Percentiles rank a stretch among this genome's conserved stretches.
Conservation (phyloP, 495 filamentous ascomycete species). For the Podospora fimiseda region DNA sequence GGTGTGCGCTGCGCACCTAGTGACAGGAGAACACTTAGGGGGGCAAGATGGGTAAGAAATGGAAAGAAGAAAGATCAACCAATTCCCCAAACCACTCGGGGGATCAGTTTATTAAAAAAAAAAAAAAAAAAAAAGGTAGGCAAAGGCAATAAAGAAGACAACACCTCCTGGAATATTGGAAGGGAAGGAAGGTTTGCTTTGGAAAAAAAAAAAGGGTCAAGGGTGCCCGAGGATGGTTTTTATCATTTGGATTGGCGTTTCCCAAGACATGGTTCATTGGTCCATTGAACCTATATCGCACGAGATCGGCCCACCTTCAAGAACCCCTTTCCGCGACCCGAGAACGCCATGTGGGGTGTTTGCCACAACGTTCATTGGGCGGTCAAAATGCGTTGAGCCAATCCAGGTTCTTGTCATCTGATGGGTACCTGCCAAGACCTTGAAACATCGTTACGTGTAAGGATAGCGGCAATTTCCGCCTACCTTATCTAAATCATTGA, state of each 20-base stretch:
- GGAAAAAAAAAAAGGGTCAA: slow-evolving; percentile 6
- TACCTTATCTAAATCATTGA: neutral
- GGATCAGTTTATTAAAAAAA: neutral
- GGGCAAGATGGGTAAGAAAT: neutral
- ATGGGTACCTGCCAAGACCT: slow-evolving; percentile 21
- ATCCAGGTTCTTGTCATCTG: slow-evolving; percentile 5
- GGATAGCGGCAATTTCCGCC: slow-evolving; percentile 8
- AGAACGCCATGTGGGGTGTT: slow-evolving; percentile 14
- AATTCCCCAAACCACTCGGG: neutral
- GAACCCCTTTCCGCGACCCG: slow-evolving; percentile 26
- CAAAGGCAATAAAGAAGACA: slow-evolving; percentile 9
- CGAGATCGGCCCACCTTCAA: slow-evolving; percentile 28
- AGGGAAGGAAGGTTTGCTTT: too few species aligned
- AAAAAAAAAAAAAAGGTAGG: neutral
- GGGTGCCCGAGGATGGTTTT: slow-evolving; percentile 25
- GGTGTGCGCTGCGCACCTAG: neutral
- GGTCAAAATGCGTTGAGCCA: slow-evolving; percentile 7
- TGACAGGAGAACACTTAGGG: neutral
- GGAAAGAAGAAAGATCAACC: neutral
- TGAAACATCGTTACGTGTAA: slow-evolving; percentile 14
- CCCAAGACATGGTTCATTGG: slow-evolving; percentile 5
- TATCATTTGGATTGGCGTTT: slow-evolving; percentile 9
- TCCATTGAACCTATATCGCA: slow-evolving; percentile 6
- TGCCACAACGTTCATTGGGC: slow-evolving; percentile 6
- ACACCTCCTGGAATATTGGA: slow-evolving; percentile 1